Conservation (phyloP, 1,139 yeast species). For the Yamadazyma aaseri region DNA sequence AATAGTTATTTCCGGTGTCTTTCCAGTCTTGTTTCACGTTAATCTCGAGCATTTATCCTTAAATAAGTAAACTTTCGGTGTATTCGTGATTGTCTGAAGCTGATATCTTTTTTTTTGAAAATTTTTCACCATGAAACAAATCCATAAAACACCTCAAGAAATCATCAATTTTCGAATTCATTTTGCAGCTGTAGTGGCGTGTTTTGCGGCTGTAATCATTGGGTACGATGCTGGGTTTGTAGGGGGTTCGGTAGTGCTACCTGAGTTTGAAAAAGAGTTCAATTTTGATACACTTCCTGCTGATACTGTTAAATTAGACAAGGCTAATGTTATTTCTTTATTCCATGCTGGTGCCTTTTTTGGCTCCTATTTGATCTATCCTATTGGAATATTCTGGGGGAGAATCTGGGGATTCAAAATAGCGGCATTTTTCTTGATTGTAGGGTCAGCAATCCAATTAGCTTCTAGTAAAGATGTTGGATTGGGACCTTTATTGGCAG, state of each 20-base stretch:
- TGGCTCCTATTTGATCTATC: slow-evolving; percentile 29
- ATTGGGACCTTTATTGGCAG: slow-evolving; percentile 16
- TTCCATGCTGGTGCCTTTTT: slow-evolving; percentile 38
- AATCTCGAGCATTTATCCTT: no score
- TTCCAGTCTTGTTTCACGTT: no score
- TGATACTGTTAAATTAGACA: slow-evolving; percentile 14
- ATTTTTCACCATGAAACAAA: background rate
- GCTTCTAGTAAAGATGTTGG: slow-evolving; percentile 9
- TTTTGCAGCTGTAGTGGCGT: slow-evolving; percentile 15
- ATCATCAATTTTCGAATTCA: slow-evolving; percentile 10
- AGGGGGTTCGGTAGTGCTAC: slow-evolving; percentile 31
- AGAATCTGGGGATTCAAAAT: slow-evolving; percentile 25
- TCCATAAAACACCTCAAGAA: slow-evolving; percentile 2
- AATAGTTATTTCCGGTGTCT: background rate
- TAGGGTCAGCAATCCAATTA: slow-evolving; percentile 41
- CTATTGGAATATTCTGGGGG: slow-evolving; percentile 28
- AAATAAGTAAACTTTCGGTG: no score
- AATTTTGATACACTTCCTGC: slow-evolving; percentile 21
- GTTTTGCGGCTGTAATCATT: slow-evolving; percentile 30
- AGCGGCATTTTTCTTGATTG: slow-evolving; percentile 33
- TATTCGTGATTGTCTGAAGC: background rate
- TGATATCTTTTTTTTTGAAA: background rate
- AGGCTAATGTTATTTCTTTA: slow-evolving; percentile 33
- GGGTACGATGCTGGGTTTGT: slow-evolving; percentile 38
- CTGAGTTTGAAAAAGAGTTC: slow-evolving; percentile 27